Evolutionary conservation across 1,284 basidiomycete genomes (phyloP), one percentile per base, ranked within the genome.

Genomic region (Ganoderma sp.): DNA sequence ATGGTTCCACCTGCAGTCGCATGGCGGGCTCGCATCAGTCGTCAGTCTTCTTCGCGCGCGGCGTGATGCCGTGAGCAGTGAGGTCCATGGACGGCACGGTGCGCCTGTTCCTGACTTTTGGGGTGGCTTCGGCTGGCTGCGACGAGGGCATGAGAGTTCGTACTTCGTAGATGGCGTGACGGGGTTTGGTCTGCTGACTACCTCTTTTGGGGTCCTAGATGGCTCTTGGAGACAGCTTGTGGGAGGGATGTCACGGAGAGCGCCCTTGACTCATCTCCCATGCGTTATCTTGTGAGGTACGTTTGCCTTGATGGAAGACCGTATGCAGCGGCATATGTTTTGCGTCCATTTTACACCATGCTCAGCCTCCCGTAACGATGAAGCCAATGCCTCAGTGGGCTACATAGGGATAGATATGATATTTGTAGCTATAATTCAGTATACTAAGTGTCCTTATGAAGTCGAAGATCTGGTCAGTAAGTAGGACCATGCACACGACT

Each of bases 101-200:
- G 2, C 17, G 8, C 15, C 32, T 10, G 15, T 56, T 56, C 17
- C 32, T 39, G 32, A 56, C 6, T 56, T 56, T 14, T n/a, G 54
- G 54, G 54, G 32, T 34, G 17, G 28, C 15, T 56, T 32, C 32
- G 0, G 19, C 28, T 14, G 10, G 22, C 28, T 34, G 32, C 32
- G 32, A 15, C 32, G 32, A 56, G 17, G 0, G 48, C 22, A 14
- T 12, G 3, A 25, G 10, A 52, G 48, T 25, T 25, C 22, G 28
- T 56, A 28, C 14, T 25, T 25, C 48, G 28, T 56, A 28, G 4
- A 34, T 17, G 19, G 3, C 39, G 56, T 34, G 32, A 39, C 28
- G 34, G 8, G 56, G 37, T 58, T 37, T 37, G 56, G 56, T 58
- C 56, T 37, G 56, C 56, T 58, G 56, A 58, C 56, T 37, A 19